Conservation (phyloP, 352 stramenopile genomes). For the Blastocystis sp. region DNA sequence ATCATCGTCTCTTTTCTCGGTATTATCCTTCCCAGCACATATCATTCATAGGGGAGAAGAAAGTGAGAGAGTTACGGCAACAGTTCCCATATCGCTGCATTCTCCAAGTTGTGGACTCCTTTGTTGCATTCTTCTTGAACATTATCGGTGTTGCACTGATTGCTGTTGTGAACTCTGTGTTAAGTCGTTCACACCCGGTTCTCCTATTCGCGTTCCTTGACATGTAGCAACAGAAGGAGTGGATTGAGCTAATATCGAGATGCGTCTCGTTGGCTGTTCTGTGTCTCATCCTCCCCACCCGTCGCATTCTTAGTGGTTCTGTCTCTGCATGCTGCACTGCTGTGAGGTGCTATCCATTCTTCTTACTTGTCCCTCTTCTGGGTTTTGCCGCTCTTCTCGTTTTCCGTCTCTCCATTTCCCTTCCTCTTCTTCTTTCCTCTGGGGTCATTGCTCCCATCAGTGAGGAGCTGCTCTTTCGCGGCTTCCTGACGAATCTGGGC, state of each 20-base stretch:
- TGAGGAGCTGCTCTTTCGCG: slow-evolving; percentile 43
- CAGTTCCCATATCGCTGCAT: not conserved
- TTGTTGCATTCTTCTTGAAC: not conserved
- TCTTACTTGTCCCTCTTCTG: not conserved
- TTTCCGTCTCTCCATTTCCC: not conserved
- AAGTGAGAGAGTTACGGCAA: not conserved
- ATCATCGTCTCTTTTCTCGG: not conserved
- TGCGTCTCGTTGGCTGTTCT: not conserved
- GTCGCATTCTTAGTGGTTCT: not conserved
- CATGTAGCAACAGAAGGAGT: not conserved
- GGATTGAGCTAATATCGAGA: not conserved
- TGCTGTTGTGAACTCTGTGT: not conserved
- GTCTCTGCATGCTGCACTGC: not conserved
- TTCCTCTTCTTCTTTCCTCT: not conserved
- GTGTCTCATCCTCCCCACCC: not conserved
- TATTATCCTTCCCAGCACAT: not conserved
- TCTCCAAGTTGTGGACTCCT: not conserved
- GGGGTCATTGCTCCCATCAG: not conserved
- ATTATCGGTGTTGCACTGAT: not conserved
- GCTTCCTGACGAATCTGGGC: slow-evolving; percentile 34
- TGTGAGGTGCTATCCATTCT: not conserved
- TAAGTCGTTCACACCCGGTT: not conserved
- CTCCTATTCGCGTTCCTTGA: not conserved
- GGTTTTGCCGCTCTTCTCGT: not conserved
- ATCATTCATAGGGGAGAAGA: slow-evolving; percentile 2